Evolutionary conservation across 2,329 filamentous ascomycete genomes (phyloP), one percentile per base, ranked within the genome.

Genomic region (Pyrenochaeta sp.): DNA sequence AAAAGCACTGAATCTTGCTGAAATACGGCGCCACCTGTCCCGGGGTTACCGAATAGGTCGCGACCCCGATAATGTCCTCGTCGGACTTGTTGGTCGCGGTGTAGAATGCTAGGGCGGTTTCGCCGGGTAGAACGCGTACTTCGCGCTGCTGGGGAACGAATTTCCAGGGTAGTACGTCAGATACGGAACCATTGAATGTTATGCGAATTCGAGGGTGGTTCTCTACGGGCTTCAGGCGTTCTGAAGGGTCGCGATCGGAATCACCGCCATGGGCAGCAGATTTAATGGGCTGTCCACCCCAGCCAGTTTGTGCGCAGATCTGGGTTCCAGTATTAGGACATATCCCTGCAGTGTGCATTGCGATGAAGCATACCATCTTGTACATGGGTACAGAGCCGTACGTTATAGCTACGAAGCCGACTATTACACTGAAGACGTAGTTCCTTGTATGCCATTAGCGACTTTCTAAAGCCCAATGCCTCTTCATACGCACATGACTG

Each of bases 1-100:
- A 99, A 79, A 99, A 99, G 75, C 95, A 99, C 79, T 99, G 95
- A 45, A 99, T 99, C 85, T 99, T 99, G 86, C 91, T 96, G 76
- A 99, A 99, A 78, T 99, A 99, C 1, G 92, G 93, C 43, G 95
- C 94, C 44, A 96, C 93, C 80, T 99, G 95, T 3, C 88, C 95
- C 0, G 95, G 95, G 2, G 94, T 97, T 30, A 99, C 96, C 73
- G 92, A 96, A 80, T 99, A 99, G 7, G 95, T 99, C 10, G 95
- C 95, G 43, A 99, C 93, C 47, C 95, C 95, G 72, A 99, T 98
- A 69, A 99, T 98, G 81, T 99, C 96, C 64, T 91, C 87, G 63
- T 91, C 87, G 59, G 91, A 92, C 65, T 88, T 90, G 82, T 99
- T 99, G 54, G 93, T 97, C 12, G 95, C 95, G 6, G 92, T 99